Conservation (phyloP, 2,329 filamentous ascomycete species). For the Cladosporium colombiae region DNA sequence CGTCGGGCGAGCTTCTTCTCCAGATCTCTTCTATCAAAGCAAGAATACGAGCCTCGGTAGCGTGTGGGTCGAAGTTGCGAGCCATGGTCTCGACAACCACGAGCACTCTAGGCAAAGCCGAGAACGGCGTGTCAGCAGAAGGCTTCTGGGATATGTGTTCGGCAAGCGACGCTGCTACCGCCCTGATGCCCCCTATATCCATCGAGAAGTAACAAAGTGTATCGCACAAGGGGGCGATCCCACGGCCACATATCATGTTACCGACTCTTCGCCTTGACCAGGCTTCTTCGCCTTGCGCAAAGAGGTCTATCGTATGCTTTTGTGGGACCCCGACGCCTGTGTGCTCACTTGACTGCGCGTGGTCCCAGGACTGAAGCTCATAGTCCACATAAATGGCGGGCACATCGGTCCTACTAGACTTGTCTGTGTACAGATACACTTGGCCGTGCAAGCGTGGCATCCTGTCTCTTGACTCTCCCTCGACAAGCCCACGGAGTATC, state of each 20-base stretch:
- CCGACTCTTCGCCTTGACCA: constrained; percentile 21
- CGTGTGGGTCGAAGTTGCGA: constrained; percentile 25
- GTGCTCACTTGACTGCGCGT: constrained; percentile 1
- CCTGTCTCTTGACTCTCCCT: neutral
- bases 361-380: neutral
- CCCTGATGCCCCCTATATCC: constrained; percentile 30
- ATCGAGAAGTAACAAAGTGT: constrained; percentile 33
- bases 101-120: constrained; percentile 28
- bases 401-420: neutral
- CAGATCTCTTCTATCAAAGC: constrained; percentile 7
- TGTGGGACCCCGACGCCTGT: constrained; percentile 1
- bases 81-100: constrained; percentile 31
- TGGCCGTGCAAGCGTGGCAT: constrained; percentile 12
- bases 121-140: constrained; percentile 22
- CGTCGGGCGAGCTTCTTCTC: neutral
- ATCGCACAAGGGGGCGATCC: constrained; percentile 29
- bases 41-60: constrained; percentile 23
- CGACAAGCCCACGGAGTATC: neutral
- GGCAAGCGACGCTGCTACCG: constrained; percentile 29
- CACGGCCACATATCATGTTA: constrained; percentile 23
- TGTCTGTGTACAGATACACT: neutral
- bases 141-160: constrained; percentile 21
- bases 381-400: neutral
- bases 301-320: constrained; percentile 33
- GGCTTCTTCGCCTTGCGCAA: constrained; percentile 9